Evolutionary conservation across 306 rosid genomes (phyloP).

Genomic region (Chamaecrista fasciculata): DNA sequence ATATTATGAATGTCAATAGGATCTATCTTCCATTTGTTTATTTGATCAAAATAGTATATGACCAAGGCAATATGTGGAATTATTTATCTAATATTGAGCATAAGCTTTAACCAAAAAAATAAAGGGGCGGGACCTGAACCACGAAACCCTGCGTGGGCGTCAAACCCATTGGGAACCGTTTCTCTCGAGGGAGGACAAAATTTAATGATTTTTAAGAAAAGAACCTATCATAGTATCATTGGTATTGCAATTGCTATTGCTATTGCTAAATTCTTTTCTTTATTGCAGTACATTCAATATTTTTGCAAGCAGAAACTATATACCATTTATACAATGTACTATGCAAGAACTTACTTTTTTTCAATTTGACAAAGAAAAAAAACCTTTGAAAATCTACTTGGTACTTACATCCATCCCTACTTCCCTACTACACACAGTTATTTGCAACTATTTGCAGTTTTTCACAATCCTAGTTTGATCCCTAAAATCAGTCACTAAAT

Average conservation of each 20-base stretch:
- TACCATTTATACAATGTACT: too few relatives aligned
- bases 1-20: slow-evolving; percentile 20
- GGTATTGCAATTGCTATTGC: too few relatives aligned
- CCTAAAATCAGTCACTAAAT: not conserved
- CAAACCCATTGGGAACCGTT: too few relatives aligned
- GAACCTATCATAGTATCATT: too few relatives aligned
- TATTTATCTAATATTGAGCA: not conserved
- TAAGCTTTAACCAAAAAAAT: too few relatives aligned
- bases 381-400: too few relatives aligned
- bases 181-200: too few relatives aligned
- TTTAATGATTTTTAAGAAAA: not conserved
- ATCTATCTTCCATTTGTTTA: not conserved
- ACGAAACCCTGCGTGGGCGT: not conserved
- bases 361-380: too few relatives aligned
- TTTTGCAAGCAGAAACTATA: not conserved
- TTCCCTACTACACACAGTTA: not conserved
- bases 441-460: too few relatives aligned
- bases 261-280: not conserved
- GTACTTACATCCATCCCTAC: not conserved
- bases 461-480: not conserved
- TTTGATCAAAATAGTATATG: not conserved
- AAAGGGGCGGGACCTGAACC: not conserved
- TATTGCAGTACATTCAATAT: not conserved
- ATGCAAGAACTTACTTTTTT: too few relatives aligned
- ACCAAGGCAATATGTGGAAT: not conserved